Base-by-base conservation (phyloP, 805 yeast species). In the Torulaspora microellipsoides region DNA sequence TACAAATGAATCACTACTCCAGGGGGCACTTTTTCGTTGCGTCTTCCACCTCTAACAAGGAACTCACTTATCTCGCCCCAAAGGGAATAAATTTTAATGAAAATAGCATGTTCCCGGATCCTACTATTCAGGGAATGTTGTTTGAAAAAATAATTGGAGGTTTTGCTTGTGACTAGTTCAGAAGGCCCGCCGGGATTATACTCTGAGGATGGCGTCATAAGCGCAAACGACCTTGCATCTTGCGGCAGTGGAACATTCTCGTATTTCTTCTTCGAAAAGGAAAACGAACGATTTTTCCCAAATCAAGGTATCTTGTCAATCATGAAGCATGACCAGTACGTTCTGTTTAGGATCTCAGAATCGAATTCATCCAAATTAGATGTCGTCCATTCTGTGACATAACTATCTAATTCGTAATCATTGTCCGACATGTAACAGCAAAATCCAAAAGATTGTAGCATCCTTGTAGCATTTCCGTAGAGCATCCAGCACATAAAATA, bases 401-500 rank as follows among this genome's bases (percentile, higher is more conserved):
- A 27, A 8, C 11, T 27, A 27, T 27, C 30, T 27, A 12, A 27
- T 27, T 27, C 30, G 8, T 9, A 27, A 27, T 27, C 30, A 27
- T 27, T 27, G 30, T 27, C 30, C 12, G 30, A 27, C 11, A 12
- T 27, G 30, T 9, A 27, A 27, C 30, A 12, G 12, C 30, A 27
- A 29, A 42, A 42, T 30, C 42, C 38, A 15, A 45, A 17, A 10
- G 49, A 39, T 32, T 45, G 49, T n/a, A 45, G 27, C 43, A 45
- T 34, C 23, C 49, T 33, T 11, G 32, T 29, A 12, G 40, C 49
- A 34, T 37, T 37, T 9, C 49, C 46, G 31, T 42, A 46, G 27
- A 45, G 37, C 49, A 45, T 45, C 49, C 49, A 45, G 11, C 46
- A 27, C 8, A 42, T 40, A 36, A 33, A 45, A 33, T 45, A 45